Percentiles rank a stretch among this genome's conserved stretches.
phyloP scores from a whole-genome alignment of 1,284 basidiomycete species.

The Moniliophthora roreri region DNA sequence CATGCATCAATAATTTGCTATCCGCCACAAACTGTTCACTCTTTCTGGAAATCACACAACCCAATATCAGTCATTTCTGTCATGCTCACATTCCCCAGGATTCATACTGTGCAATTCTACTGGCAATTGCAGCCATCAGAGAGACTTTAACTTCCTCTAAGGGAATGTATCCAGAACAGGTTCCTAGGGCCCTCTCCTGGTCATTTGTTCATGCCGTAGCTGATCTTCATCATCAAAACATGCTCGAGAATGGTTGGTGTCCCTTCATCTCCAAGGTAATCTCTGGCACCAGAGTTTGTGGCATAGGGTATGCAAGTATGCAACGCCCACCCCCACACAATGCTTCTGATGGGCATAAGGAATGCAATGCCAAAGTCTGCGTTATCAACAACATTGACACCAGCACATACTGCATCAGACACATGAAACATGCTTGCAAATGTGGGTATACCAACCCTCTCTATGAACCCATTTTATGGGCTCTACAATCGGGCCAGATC shows the following conservation, averaged over 20 bases:
- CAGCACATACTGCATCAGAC: neutral
- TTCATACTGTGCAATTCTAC: neutral
- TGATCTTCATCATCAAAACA: neutral
- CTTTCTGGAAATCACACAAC: neutral
- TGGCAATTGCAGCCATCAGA: neutral
- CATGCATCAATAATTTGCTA: neutral
- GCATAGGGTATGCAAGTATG: neutral
- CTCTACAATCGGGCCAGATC: neutral
- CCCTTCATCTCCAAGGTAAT: neutral
- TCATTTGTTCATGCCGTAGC: neutral
- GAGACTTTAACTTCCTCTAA: neutral
- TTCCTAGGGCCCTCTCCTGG: neutral
- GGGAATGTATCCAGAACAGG: neutral
- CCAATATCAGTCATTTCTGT: neutral
- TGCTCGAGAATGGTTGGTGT: constrained; percentile 3
- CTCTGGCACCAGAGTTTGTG: neutral
- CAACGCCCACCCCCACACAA: too few relatives aligned
- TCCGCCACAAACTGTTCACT: neutral
- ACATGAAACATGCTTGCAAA: neutral
- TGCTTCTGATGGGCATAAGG: neutral
- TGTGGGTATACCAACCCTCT: neutral
- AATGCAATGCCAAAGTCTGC: neutral
- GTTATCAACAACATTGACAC: neutral
- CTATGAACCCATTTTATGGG: neutral
- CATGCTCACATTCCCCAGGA: neutral